Conservation (phyloP, 306 rosid genomes). For the Gastrolobium villosum region DNA sequence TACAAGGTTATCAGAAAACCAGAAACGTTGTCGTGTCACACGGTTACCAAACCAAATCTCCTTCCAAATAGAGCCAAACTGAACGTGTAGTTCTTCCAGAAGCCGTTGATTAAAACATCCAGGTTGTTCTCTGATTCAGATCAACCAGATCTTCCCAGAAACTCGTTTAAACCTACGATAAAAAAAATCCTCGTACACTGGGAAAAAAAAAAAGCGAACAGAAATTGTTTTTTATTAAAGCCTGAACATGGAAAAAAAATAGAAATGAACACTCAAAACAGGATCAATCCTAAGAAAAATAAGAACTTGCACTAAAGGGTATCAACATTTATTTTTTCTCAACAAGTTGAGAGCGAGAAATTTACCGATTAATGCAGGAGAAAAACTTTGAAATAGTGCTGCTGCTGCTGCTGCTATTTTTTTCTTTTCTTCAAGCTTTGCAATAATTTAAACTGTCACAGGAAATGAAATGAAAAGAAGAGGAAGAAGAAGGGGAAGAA, state of each 20-base stretch:
- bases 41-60: slow-evolving; percentile 41
- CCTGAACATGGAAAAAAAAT: not conserved
- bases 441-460: not conserved
- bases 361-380: slow-evolving; percentile 51
- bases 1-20: slow-evolving; percentile 30
- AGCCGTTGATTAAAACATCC: slow-evolving; percentile 27
- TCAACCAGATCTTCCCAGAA: slow-evolving; percentile 45
- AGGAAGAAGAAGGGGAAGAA: slow-evolving; percentile 1
- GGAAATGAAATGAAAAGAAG: slow-evolving; percentile 11
- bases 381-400: not conserved
- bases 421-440: not conserved
- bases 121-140: slow-evolving; percentile 31
- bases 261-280: not conserved
- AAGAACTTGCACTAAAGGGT: not conserved
- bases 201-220: not conserved
- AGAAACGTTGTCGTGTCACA: slow-evolving; percentile 28
- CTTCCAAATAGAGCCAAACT: slow-evolving; percentile 42
- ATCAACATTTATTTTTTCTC: not conserved
- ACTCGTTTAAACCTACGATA: slow-evolving; percentile 19
- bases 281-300: not conserved
- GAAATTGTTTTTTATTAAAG: not conserved
- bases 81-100: slow-evolving; percentile 28
- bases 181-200: slow-evolving; percentile 24
- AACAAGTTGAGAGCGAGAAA: slow-evolving; percentile 11
- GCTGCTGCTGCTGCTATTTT: not conserved